Evolutionary conservation across 2,329 filamentous ascomycete species (phyloP), one percentile per base, ranked within the genome.

Genomic region (Aspergillus fructus): DNA sequence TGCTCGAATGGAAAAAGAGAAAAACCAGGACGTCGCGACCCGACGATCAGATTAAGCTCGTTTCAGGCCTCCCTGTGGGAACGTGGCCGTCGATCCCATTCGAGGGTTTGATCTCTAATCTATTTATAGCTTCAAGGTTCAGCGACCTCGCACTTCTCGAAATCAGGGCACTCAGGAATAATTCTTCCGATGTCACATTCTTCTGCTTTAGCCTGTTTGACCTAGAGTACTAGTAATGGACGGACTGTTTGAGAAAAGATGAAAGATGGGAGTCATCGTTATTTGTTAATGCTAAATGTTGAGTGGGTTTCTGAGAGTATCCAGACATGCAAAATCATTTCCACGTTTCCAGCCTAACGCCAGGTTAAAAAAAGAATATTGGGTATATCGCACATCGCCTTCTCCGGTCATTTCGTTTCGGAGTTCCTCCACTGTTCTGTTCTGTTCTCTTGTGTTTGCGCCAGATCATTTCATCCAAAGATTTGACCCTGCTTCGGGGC

Each of bases 331-430:
- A 30, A 19, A 21, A 39, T 49, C 17, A 21, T 33, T 42, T 48
- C 30, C 33, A 6, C 40, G 47, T 39, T 21, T 47, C n/a, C n/a
- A 27, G 45, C 27, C 45, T 30, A 48, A 47, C 51, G 51, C 51
- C 43, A 48, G n/a, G 17, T 40, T 47, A 37, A 46, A 53, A 17
- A 34, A 48, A 48, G 45, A 42, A 42, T 34, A 34, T 34, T 48
- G 51, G 51, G 51, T 53, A 53, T 53, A 53, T 47, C 40, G 27
- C 40, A 23, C 37, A 30, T 42, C 24, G 27, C 27, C 19, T 24
- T 24, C 17, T 37, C 51, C 43, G 21, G 27, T 19, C 34, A 37
- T 34, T 48, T 48, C 17, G 13, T 34, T 48, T 48, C 17, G 13
- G 23, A 21, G 34, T 33, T 40, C 9, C 33, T n/a, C 23, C 21